phyloP scores from a whole-genome alignment of 208 protist species.

The Leptomonas seymouri region DNA sequence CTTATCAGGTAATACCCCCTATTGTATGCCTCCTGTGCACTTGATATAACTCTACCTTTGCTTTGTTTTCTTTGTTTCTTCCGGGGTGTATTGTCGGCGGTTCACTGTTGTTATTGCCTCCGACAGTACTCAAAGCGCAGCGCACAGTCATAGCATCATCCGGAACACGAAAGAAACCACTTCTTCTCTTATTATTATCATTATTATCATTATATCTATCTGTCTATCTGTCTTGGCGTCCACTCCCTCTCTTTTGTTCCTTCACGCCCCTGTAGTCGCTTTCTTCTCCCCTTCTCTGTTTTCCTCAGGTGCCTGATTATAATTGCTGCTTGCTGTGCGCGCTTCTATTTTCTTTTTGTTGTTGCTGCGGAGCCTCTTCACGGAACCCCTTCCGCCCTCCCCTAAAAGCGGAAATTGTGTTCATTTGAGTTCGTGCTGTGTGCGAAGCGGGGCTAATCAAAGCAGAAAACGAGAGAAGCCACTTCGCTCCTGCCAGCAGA shows the following conservation, averaged over 20 bases:
- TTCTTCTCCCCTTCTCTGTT: slow-evolving; percentile 7
- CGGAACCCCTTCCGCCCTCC: no score
- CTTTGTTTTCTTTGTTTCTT: slow-evolving; percentile 16
- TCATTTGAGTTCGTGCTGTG: no score
- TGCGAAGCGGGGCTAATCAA: no score
- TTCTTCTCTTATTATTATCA: no score
- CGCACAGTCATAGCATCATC: no score
- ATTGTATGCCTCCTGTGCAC: slow-evolving; percentile 13
- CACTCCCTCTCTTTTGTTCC: neutral
- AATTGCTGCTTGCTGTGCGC: neutral
- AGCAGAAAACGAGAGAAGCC: neutral
- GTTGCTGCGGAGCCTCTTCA: no score
- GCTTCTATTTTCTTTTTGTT: slow-evolving; percentile 7
- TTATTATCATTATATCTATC: no score
- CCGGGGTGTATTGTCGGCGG: neutral
- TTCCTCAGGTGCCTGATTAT: neutral
- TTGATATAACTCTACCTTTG: slow-evolving; percentile 11
- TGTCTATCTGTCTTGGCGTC: no score
- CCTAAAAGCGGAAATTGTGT: no score
- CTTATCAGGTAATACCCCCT: slow-evolving; percentile 1
- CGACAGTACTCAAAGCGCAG: no score
- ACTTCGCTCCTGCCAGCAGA: neutral
- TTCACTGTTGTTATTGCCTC: no score
- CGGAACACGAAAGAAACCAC: no score
- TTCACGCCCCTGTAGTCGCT: neutral